Evolutionary conservation across 352 stramenopile species (phyloP).

Genomic region (Paralagenidium karlingii): DNA sequence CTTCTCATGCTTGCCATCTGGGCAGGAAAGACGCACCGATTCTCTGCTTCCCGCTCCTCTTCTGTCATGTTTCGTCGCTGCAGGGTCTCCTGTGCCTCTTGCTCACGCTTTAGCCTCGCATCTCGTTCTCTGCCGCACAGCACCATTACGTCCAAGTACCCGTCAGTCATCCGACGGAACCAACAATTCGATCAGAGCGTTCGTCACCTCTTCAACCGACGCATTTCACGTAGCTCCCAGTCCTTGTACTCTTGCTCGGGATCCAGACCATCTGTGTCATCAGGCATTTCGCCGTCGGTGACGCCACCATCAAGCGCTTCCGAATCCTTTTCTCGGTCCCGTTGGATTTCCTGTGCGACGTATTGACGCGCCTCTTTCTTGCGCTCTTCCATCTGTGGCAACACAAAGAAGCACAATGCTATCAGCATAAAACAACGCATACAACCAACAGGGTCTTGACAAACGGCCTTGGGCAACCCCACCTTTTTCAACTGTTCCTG

Average conservation of each 20-base stretch:
- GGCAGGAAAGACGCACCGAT: conserved; percentile 39
- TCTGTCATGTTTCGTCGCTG: conserved; percentile 91
- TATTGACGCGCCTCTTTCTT: conserved; percentile 64
- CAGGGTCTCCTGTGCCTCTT: conserved; percentile 82
- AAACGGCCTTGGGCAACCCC: neutral
- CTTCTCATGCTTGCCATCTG: too few relatives aligned
- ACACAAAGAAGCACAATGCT: neutral
- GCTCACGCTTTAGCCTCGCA: conserved; percentile 50
- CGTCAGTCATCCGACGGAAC: neutral
- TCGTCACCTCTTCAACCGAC: conserved; percentile 80
- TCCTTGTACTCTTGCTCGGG: conserved; percentile 85
- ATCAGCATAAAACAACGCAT: neutral
- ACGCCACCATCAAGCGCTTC: conserved; percentile 14
- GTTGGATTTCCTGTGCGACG: conserved; percentile 60
- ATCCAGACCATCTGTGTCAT: conserved; percentile 84
- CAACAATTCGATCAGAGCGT: neutral
- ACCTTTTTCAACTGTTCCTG: conserved; percentile 46
- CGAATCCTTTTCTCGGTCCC: conserved; percentile 35
- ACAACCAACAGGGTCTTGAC: too few relatives aligned
- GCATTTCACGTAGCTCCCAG: conserved; percentile 92
- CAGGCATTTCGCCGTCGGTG: conserved; percentile 81
- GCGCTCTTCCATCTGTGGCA: conserved; percentile 27
- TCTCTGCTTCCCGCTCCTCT: conserved; percentile 88
- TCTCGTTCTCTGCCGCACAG: conserved; percentile 81
- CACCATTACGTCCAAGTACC: neutral